Base-by-base conservation (phyloP, 768 basidiomycete genomes). In the Lactarius sp. region DNA sequence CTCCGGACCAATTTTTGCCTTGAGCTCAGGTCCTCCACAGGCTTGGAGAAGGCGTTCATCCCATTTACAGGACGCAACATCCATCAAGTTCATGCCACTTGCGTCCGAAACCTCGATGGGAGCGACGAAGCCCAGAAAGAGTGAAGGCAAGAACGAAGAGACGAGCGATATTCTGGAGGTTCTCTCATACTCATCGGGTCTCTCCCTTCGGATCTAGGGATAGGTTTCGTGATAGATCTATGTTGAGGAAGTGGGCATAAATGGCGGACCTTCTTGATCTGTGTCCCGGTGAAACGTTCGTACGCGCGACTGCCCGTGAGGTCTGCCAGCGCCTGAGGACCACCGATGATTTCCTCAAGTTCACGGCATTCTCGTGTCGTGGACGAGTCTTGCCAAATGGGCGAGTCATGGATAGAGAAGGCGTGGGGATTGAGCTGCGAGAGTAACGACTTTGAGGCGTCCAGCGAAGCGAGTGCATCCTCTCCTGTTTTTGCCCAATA, bases 381-480 rank as follows among this genome's bases (percentile, higher is more conserved):
- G 0, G 90, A 92, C 1, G 90, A 91, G 73, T 94, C 93, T 72
- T 94, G 92, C 92, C 93, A 95, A 70, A 94, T 94, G 10, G 92
- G 91, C 4, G 87, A 82, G 65, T 79, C 79, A 1, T 78, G 78
- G 13, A 84, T 74, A 6, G 90, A 85, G 73, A 94, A 92, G 3
- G 90, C 90, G 8, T 70, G 72, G 0, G 81, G 83, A 20, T 77
- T 74, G 42, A 94, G 76, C 68, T 92, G 90, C 3, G 81, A 78
- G 10, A 77, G 75, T 9, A 93, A 76, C 1, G 81, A 71, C 57
- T 79, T 74, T 9, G 71, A 65, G 0, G 85, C 68, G 71, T 86
- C 79, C 59, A 92, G 78, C 2, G 75, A 75, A 2, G 81, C 75
- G 7, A 94, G 78, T 8, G 82, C 71, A 6, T 64, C 44, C 59